Conservation (phyloP, 106 monocot genomes). For the Xerophyta viscosa region DNA sequence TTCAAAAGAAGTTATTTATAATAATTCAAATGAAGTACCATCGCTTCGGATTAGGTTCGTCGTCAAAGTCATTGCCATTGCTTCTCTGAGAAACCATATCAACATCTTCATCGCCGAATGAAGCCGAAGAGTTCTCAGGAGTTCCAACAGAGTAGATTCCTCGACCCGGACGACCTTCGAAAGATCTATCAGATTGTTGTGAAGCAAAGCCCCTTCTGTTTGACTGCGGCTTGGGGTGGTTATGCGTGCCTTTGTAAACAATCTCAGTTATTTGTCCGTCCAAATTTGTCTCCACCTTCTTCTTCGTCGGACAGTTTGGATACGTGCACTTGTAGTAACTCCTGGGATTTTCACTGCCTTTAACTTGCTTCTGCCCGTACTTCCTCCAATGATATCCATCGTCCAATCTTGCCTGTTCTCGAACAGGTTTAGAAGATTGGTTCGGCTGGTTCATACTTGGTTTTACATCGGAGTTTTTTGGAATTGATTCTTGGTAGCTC, state of each 20-base stretch:
- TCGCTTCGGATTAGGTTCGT: conserved; percentile 47
- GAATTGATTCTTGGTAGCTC: conserved; percentile 18
- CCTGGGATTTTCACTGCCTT: conserved; percentile 55
- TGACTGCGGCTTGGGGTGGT: conserved; percentile 50
- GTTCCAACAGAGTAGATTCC: conserved; percentile 19
- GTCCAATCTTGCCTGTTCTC: conserved; percentile 21
- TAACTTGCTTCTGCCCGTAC: conserved; percentile 55
- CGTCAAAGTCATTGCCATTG: conserved; percentile 23
- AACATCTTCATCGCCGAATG: conserved; percentile 44
- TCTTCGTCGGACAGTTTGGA: conserved; percentile 41
- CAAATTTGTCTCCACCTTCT: conserved; percentile 46
- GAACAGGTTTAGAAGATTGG: not conserved
- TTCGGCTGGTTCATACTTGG: too few relatives aligned
- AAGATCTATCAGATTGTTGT: conserved; percentile 20
- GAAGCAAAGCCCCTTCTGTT: conserved; percentile 25
- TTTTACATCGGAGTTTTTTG: too few relatives aligned
- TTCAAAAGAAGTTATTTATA: too few relatives aligned
- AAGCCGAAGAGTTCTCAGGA: conserved; percentile 55
- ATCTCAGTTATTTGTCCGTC: conserved; percentile 51
- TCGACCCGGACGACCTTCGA: not conserved
- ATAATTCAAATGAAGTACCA: conserved; percentile 25
- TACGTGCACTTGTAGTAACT: conserved; percentile 59
- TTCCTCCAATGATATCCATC: conserved; percentile 74
- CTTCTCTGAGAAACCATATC: conserved; percentile 20
- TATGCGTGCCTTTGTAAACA: conserved; percentile 48